Percentiles rank a stretch among this genome's conserved stretches.
Conservation (phyloP, 768 basidiomycete species). For the Boletellus ananiceps region DNA sequence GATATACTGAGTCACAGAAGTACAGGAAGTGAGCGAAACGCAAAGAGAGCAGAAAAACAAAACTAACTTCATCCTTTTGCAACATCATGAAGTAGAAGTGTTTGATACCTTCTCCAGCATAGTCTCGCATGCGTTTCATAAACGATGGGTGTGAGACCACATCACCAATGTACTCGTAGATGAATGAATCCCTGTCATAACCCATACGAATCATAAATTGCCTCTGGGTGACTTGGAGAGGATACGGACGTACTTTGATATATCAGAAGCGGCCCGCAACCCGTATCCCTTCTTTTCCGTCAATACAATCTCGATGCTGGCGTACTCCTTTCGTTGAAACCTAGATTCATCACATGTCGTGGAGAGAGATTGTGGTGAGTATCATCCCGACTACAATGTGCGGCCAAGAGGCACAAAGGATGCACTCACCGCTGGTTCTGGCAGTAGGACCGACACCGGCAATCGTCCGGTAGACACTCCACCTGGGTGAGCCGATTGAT, state of each 20-base stretch:
- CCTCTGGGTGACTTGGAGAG: neutral
- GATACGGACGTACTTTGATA: slow-evolving; percentile 53
- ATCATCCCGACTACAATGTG: neutral
- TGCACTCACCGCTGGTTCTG: slow-evolving; percentile 82
- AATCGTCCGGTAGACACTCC: slow-evolving; percentile 89
- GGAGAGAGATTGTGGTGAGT: slow-evolving; percentile 3
- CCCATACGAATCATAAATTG: slow-evolving; percentile 7
- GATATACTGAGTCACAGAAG: slow-evolving; percentile 61
- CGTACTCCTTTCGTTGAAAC: slow-evolving; percentile 84
- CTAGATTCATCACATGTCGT: slow-evolving; percentile 36
- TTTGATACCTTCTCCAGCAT: slow-evolving; percentile 86
- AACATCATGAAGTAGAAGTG: slow-evolving; percentile 99
- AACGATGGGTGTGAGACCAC: slow-evolving; percentile 86
- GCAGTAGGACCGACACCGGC: slow-evolving; percentile 76
- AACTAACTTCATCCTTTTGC: slow-evolving; percentile 89
- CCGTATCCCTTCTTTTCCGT: slow-evolving; percentile 98
- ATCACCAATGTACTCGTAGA: slow-evolving; percentile 98
- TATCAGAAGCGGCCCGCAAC: slow-evolving; percentile 66
- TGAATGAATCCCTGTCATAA: slow-evolving; percentile 71
- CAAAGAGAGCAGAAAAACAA: neutral
- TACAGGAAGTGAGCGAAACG: neutral
- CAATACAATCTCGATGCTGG: slow-evolving; percentile 81
- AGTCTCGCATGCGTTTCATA: slow-evolving; percentile 90
- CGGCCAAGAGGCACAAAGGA: neutral
- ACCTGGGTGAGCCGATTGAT: slow-evolving; percentile 97